These are phyloP conservation scores for Cryptococcus jaspeensis DNA, from an alignment of 1,284 basidiomycete genomes.

Conservation along the genomic window DNA sequence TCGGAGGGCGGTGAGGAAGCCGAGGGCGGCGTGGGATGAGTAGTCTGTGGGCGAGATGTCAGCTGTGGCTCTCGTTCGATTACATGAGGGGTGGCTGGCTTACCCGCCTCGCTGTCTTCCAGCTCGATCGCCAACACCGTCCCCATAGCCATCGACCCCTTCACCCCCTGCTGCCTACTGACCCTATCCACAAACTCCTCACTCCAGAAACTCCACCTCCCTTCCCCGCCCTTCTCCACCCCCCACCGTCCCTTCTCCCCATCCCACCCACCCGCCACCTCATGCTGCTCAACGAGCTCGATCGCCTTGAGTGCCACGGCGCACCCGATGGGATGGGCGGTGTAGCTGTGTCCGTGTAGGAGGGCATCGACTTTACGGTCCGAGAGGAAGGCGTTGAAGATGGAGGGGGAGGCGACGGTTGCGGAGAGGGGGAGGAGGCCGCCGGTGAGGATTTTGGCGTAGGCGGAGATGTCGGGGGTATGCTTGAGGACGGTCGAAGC, in stretches of 20 bases:
- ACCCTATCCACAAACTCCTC: constrained; percentile 66
- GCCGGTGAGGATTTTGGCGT: constrained; percentile 93
- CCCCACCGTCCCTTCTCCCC: constrained; percentile 58
- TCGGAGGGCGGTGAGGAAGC: constrained; percentile 55
- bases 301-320: constrained; percentile 83
- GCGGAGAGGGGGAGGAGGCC: constrained; percentile 84
- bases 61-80: neutral
- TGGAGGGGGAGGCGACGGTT: constrained; percentile 73
- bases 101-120: constrained; percentile 61
- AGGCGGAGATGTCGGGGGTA: constrained; percentile 80
- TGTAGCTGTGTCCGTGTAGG: constrained; percentile 93
- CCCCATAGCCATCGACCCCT: constrained; percentile 82
- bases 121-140: constrained; percentile 83
- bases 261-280: constrained; percentile 60
- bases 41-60: constrained; percentile 58
- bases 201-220: constrained; percentile 87
- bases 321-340: constrained; percentile 87
- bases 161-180: constrained; percentile 62
- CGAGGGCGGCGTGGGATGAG: constrained; percentile 68
- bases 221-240: constrained; percentile 29
- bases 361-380: constrained; percentile 76
- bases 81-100: constrained; percentile 31
- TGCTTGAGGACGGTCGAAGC: constrained; percentile 66
- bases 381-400: constrained; percentile 78
- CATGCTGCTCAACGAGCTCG: constrained; percentile 59